Evolutionary conservation across 2,329 filamentous ascomycete genomes (phyloP).

Genomic region (Diaporthe vexans): DNA sequence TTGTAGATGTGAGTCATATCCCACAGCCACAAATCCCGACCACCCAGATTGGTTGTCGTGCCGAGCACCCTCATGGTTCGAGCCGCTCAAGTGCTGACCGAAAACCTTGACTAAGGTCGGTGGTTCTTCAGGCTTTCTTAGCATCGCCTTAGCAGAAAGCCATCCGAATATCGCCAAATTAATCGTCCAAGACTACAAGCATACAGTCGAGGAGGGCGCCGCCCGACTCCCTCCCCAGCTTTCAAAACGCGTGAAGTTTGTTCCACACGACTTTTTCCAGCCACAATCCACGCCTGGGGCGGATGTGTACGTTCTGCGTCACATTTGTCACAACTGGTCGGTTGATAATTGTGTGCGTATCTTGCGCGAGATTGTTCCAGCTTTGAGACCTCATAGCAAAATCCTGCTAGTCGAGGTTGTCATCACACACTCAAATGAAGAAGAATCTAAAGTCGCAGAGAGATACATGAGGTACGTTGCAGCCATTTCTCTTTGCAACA

Average conservation of each 20-base stretch:
- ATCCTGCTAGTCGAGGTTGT: slow-evolving; percentile 9
- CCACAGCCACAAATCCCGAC: not conserved
- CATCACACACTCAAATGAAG: not conserved
- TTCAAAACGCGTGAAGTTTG: not conserved
- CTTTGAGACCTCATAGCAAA: not conserved
- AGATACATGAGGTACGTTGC: slow-evolving; percentile 14
- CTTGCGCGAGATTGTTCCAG: slow-evolving; percentile 10
- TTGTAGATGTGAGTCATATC: not conserved
- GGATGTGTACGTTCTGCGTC: slow-evolving; percentile 21
- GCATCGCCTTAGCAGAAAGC: slow-evolving; percentile 10
- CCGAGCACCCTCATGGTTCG: not conserved
- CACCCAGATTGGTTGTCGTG: rapidly evolving
- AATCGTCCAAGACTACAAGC: slow-evolving; percentile 2
- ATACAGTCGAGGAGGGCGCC: slow-evolving; percentile 5
- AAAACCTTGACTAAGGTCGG: not conserved
- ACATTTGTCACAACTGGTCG: slow-evolving; percentile 22
- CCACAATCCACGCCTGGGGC: not conserved
- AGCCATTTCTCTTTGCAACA: not conserved
- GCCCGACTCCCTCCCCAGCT: not conserved
- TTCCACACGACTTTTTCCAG: slow-evolving; percentile 5
- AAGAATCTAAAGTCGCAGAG: slow-evolving; percentile 7
- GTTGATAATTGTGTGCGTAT: slow-evolving; percentile 12
- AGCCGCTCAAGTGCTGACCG: not conserved
- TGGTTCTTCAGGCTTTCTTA: slow-evolving; percentile 14
- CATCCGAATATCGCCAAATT: slow-evolving; percentile 1